Base-by-base conservation (phyloP, 805 yeast species). In the Komagataella populi region DNA sequence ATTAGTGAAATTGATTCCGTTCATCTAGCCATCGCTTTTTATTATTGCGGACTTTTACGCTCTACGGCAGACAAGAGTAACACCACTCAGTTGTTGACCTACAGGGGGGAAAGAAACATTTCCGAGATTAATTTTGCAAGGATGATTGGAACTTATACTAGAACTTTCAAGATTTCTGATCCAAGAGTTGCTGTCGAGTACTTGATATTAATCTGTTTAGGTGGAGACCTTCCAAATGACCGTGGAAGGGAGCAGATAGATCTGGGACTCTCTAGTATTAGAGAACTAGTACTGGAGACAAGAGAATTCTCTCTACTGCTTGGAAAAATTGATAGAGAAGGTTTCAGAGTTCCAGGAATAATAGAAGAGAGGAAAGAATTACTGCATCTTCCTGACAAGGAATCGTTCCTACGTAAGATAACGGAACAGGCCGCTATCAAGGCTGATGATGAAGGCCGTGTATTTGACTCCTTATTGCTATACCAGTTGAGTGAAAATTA, bases 101-200 rank as follows among this genome's bases (percentile, higher is more conserved):
- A 48, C 49, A 17, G 44, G 7, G 50, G 44, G 20, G 46, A 44
- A 16, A 30, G 22, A 22, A 44, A 44, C 8, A 18, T 22, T 12
- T 3, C 22, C 6, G 24, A 46, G 39, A 47, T 66, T 57, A 73
- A 73, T 54, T 78, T 82, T 63, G 81, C 85, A 17, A 73, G 86
- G 52, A 64, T 88, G 50, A 59, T 93, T 49, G 95, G 95, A 1
- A 78, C 82, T 18, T 91, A 87, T 66, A 85, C 93, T 8, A 76
- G 89, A 55, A 78, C 83, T 16, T 91, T 93, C 72, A 83, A 89
- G 59, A 78, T 79, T 53, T 78, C 91, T 45, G 95, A 89, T 67
- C 95, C 98, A 22, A 78, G 83, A 59, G 87, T 84, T 52, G 97
- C 97, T 0, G 85, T 87, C n/a, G 96, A 91, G 63, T 93, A 93